Evolutionary conservation across 2,329 filamentous ascomycete species (phyloP), one percentile per base, ranked within the genome.

Genomic region (Ophiostoma novo-ulmi): DNA sequence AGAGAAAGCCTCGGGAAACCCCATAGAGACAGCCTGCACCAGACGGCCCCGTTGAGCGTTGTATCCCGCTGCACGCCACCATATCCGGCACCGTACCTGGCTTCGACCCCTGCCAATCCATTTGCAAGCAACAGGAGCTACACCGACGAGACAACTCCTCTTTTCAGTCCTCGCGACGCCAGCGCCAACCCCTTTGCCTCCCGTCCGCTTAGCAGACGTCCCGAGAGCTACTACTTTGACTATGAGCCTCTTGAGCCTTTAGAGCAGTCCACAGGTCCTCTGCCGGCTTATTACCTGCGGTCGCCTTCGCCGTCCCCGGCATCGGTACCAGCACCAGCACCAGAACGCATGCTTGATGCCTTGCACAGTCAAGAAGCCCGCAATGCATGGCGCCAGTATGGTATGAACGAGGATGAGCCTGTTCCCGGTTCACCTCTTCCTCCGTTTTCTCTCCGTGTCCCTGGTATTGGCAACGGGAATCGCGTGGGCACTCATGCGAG

Each of bases 361-460:
- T 58, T 26, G n/a, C 52, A 58, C 3, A 64, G 58, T 14, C 58
- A 36, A 4, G 58, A 36, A 8, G 58, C 58, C 26, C 58, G 58
- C 11, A 26, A 8, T 17, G 17, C 58, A 35, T 64, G 58, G 58
- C 58, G 31, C 26, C 26, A 26, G 22, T 36, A 31, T 17, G 58
- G 31, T 14, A 35, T 64, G 26, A 20, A 36, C 31, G 58, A 36
- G 5, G 58, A 64, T 2, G 26, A 64, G 26, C 58, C 8, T 35
- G 58, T 36, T 17, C 58, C 58, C 11, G 11, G 11, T 8, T 14
- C 22, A 3, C 58, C 31, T 31, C 58, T 35, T 22, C 26, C 17
- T 64, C 26, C 58, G 13, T 64, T 64, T 64, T 58, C 52, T 58
- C n/a, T 26, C 11, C 52, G 52, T 17, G 52, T 26, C 52, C 52